phyloP scores from a whole-genome alignment of 768 basidiomycete genomes.

The Paxillus ammoniavirescens region DNA sequence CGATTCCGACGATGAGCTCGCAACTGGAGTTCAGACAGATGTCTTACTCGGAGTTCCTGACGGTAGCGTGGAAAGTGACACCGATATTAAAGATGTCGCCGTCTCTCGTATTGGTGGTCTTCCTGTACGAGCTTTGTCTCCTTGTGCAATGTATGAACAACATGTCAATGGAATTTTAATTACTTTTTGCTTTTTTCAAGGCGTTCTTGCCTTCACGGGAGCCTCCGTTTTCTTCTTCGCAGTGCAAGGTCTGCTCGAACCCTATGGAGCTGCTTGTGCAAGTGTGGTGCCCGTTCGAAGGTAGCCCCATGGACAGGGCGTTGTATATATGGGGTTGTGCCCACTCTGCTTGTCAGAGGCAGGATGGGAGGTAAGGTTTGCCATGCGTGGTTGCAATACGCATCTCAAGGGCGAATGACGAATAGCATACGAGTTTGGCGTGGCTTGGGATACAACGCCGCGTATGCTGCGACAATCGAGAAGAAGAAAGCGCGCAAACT shows the following conservation, averaged over 20 bases:
- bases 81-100: constrained; percentile 70
- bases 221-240: constrained; percentile 59
- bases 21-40: constrained; percentile 60
- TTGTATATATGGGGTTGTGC: constrained; percentile 87
- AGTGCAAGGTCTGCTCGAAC: constrained; percentile 67
- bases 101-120: constrained; percentile 89
- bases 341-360: constrained; percentile 65
- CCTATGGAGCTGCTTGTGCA: constrained; percentile 84
- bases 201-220: constrained; percentile 67
- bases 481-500: constrained; percentile 47
- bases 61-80: constrained; percentile 54
- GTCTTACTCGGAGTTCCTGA: constrained; percentile 83
- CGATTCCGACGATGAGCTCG: constrained; percentile 70
- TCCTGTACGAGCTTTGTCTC: constrained; percentile 69
- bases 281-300: constrained; percentile 88
- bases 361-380: constrained; percentile 62
- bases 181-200: constrained; percentile 51
- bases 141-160: constrained; percentile 46
- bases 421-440: constrained; percentile 80
- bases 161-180: constrained; percentile 44
- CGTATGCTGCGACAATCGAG: constrained; percentile 73
- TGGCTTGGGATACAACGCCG: constrained; percentile 66
- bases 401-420: constrained; percentile 10
- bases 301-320: constrained; percentile 81
- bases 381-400: background rate